Base-by-base conservation (phyloP, 495 filamentous ascomycete genomes). In the Xylaria grammica region DNA sequence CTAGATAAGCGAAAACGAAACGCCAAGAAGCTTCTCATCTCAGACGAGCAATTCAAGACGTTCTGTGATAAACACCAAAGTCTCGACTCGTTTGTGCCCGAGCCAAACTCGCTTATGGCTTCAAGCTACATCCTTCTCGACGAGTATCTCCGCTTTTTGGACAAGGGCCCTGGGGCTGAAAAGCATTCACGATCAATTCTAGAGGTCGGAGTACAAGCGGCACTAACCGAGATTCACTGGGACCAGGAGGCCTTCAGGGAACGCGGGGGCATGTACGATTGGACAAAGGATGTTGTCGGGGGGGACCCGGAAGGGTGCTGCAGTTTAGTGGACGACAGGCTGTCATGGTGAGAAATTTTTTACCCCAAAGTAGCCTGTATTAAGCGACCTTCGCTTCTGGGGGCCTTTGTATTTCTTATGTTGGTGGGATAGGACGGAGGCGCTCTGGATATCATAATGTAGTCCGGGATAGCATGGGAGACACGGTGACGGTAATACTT, bases 101-200 rank as follows among this genome's bases (percentile, higher is more conserved):
- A 87, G 69, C 67, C 75, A 11, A 87, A 86, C 51, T 71, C 73
- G 0, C 45, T 85, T 19, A 87, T 88, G 85, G 78, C 73, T 22
- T 81, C 74, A 22, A 79, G 74, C 26, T 85, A 84, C 67, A 74
- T 87, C 3, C 73, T 87, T 57, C 66, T 87, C 10, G 84, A 87
- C 50, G 85, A 87, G 68, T 83, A 79, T 63, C 67, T 86, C 69
- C 73, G 85, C 13, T 87, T 87, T 62, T 65, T 87, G 15, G 83
- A 85, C 55, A 80, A 81, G 51, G 76, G 75, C 4, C 67, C 66
- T 15, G 71, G 74, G 1, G 77, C 71, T 24, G 76, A 77, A 63
- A 79, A 77, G 36, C 71, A 73, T 53, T 76, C 74, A 1, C 61
- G 58, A 36, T 71, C 75, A 9, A 82, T 87, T 24, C 65, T 87